phyloP scores from a whole-genome alignment of 1,139 yeast species.

The Saccharomyces pastorianus region DNA sequence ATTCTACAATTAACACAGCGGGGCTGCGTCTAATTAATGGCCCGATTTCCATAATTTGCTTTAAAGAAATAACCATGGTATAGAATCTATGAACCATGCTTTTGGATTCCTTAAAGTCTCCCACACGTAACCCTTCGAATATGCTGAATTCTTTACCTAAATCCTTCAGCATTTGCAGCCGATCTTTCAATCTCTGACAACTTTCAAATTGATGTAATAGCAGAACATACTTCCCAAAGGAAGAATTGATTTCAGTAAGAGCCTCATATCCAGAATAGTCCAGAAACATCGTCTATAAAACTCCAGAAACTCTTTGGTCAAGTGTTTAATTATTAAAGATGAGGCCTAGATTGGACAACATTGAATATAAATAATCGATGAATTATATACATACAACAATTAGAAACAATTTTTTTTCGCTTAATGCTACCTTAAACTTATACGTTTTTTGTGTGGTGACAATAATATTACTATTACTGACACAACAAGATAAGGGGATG shows the following conservation, averaged over 20 bases:
- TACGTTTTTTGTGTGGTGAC: background rate
- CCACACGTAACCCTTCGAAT: background rate
- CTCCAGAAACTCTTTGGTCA: conserved; percentile 3
- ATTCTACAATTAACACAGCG: background rate
- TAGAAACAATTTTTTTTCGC: no score
- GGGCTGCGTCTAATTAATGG: background rate
- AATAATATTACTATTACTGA: background rate
- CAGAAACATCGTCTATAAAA: background rate
- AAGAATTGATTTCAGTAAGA: background rate
- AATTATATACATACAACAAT: no score
- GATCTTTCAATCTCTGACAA: background rate
- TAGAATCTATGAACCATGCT: background rate
- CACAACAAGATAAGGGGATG: background rate
- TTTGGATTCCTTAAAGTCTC: background rate
- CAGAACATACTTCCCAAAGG: background rate
- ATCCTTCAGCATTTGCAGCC: background rate
- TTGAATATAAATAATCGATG: no score
- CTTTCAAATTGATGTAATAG: background rate
- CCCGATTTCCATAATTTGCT: background rate
- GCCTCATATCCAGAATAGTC: background rate
- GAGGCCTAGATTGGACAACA: no score
- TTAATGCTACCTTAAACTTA: no score
- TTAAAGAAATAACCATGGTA: background rate
- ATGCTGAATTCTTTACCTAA: background rate
- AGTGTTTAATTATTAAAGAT: no score